Base-by-base conservation (phyloP, 352 stramenopile species). In the Albugo candida region DNA sequence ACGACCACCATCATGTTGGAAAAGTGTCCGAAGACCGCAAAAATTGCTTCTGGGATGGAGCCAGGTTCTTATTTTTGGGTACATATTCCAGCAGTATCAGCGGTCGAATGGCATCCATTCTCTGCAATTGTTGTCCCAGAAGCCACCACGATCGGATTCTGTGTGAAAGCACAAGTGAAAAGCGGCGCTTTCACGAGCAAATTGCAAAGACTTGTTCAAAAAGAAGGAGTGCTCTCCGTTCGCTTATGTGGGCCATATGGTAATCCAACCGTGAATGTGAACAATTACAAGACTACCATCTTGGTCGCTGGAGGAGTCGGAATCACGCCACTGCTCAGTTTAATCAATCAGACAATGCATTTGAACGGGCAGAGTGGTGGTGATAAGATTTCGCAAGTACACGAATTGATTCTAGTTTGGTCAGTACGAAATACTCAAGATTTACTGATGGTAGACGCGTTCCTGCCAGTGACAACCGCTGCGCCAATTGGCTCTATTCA, bases 61-160 rank as follows among this genome's bases (percentile, higher is more conserved):
- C 58, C 64, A 21, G 74, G 65, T 13, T 74, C 74, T 52, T 89
- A 82, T 67, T 89, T 84, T 50, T 73, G 77, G 41, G 54, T 89
- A n/a, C 63, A 63, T 35, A 52, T 85, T 2, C 70, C 77, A n/a
- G 61, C 71, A 11, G 58, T 87, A 19, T 85, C 71, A 36, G 42
- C 41, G 11, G 61, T 64, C 5, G 53, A 89, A 53, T 89, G 77
- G 74, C 77, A 89, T 37, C 77, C 73, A 43, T 89, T 89, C 58
- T 85, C 74, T 8, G 70, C 73, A 1, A 70, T 89, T 36, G 73
- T 85, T 43, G 82, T 67, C 1, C 58, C 67, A 1, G 62, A 83
- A 14, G 67, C 70, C 36, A 69, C 85, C 38, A 83, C 77, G 35
- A 68, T 89, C 39, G 77, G 70, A n/a, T 89, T 89, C 36, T 81